Evolutionary conservation across 495 filamentous ascomycete species (phyloP), one percentile per base, ranked within the genome.

Genomic region (Podospora comata): DNA sequence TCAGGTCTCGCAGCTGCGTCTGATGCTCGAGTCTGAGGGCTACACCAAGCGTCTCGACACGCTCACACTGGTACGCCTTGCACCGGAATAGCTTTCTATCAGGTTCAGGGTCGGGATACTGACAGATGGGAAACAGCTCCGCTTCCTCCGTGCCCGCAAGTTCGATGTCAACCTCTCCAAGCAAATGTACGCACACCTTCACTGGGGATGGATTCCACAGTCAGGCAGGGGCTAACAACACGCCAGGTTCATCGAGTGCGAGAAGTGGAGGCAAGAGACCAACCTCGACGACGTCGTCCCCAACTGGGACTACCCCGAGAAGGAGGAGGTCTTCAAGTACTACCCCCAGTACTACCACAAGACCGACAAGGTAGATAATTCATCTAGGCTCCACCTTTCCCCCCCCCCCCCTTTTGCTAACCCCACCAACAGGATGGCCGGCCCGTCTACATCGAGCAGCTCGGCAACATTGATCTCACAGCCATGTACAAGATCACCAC

Each of bases 271-370:
- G 71, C 87, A 90, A 79, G 87, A 93, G 19, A 79, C 74, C 75
- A 87, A 89, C 63, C 92, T 96, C n/a, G 93, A 97, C 79, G 85
- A 96, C 55, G 86, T 94, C 19, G 85, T 92, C 65, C 84, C 84
- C 59, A 90, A 82, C 64, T 99, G 96, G 83, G 88, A 94, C 54
- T 97, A 97, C 79, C 84, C 81, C 28, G 96, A 97, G 86, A 97
- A 97, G 85, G 80, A 85, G 61, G 74, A 93, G 75, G 86, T 99
- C 59, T 95, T 93, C 82, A 81, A 94, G 77, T 97, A 90, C 84
- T 99, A 99, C 79, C 93, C 94, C 3, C 95, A 99, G 83, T 99
- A 95, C 84, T 99, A 99, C 79, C 95, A 99, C 86, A 97, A 96
- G 83, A 99, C 92, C 5, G 95, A 99, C 81, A 97, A 96, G 85